Conservation (phyloP, 2,329 filamentous ascomycete genomes). For the Monilinia vaccinii-corymbosi region DNA sequence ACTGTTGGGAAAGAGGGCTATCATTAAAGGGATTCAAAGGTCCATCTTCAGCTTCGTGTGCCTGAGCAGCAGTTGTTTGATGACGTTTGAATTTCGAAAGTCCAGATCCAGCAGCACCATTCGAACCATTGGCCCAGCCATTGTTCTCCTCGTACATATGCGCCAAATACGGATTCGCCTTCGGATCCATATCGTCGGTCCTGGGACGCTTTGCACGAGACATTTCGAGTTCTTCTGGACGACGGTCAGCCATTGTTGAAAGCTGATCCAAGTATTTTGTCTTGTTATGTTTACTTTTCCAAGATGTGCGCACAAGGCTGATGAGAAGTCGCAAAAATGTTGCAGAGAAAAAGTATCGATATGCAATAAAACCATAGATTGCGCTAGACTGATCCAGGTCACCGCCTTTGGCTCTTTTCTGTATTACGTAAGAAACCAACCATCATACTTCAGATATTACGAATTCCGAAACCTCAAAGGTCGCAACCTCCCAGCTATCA, state of each 20-base stretch:
- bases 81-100: slow-evolving; percentile 58
- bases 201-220: slow-evolving; percentile 39
- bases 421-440: background rate
- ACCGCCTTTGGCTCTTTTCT: slow-evolving; percentile 5
- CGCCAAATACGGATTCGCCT: slow-evolving; percentile 78
- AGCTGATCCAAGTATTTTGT: slow-evolving; percentile 14
- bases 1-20: slow-evolving; percentile 65
- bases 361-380: background rate
- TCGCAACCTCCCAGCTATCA: background rate
- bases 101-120: slow-evolving; percentile 30
- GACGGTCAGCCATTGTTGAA: slow-evolving; percentile 45
- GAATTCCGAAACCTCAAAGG: background rate
- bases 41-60: slow-evolving; percentile 65
- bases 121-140: slow-evolving; percentile 29
- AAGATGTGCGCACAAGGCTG: slow-evolving; percentile 18
- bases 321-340: slow-evolving; percentile 8
- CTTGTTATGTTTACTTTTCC: slow-evolving; percentile 22
- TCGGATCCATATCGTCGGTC: slow-evolving; percentile 37
- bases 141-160: slow-evolving; percentile 60
- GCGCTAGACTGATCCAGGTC: slow-evolving; percentile 5
- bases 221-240: slow-evolving; percentile 41
- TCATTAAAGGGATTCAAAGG: slow-evolving; percentile 81
- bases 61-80: slow-evolving; percentile 68
- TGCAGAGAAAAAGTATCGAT: slow-evolving; percentile 8
- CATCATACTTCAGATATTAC: background rate